Percentiles rank a stretch among this genome's conserved stretches.
These are phyloP conservation scores for Glonium stellatum DNA, from an alignment of 495 filamentous ascomycete species.

Conservation along the genomic window DNA sequence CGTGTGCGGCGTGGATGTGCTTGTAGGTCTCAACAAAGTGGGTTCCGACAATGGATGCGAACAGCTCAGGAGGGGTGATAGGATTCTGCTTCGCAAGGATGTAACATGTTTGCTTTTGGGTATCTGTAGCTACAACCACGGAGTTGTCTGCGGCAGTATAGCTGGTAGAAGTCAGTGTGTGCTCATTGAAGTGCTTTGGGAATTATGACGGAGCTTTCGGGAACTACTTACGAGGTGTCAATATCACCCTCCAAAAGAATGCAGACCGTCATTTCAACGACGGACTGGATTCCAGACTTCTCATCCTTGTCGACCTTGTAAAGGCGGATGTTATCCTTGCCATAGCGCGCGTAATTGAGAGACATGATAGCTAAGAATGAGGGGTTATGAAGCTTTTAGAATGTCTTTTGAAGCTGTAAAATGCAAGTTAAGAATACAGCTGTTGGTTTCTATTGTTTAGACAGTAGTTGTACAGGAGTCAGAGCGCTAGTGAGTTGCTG, in stretches of 20 bases:
- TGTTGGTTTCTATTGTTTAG: background rate
- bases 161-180: conserved; percentile 37
- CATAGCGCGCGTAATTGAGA: conserved; percentile 39
- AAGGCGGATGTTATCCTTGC: conserved; percentile 88
- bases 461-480: background rate
- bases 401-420: background rate
- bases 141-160: conserved; percentile 94
- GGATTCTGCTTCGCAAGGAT: conserved; percentile 90
- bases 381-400: background rate
- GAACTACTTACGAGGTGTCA: conserved; percentile 63
- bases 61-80: conserved; percentile 88
- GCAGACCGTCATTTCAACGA: conserved; percentile 92
- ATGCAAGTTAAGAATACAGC: background rate
- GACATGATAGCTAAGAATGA: conserved; percentile 27
- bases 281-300: conserved; percentile 64
- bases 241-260: conserved; percentile 86
- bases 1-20: conserved; percentile 77
- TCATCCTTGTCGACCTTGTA: conserved; percentile 83
- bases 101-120: conserved; percentile 96
- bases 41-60: conserved; percentile 70
- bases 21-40: conserved; percentile 84
- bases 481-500: background rate
- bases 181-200: background rate
- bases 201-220: conserved; percentile 11
- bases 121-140: conserved; percentile 92